Base-by-base conservation (phyloP, 129 eudicot genomes). In the Pulicaria dysenterica region DNA sequence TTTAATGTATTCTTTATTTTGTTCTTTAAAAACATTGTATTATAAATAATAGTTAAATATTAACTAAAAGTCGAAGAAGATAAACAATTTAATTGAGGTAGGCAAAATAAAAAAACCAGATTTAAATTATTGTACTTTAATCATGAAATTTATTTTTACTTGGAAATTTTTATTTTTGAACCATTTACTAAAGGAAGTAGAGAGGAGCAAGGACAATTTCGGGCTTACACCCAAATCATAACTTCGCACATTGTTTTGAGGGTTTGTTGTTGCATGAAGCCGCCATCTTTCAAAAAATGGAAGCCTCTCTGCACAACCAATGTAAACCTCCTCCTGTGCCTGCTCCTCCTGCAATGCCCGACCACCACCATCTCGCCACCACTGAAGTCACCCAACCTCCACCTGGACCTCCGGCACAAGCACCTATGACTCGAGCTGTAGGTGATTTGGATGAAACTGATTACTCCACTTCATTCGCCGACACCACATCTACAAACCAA, bases 401-500 rank as follows among this genome's bases (percentile, higher is more conserved):
- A 46, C 79, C 58, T 0, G 54, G 16, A 73, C 49, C 64, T 79
- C 45, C 61, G 50, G 14, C 50, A 53, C 58, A 72, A 34, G 56
- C 4, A 13, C 0, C 71, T 7, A 3, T 10, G 11, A 58, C 68
- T 48, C 68, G 80, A n/a, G 67, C 31, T 2, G 31, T 70, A 37
- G 83, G 69, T 39, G 97, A 91, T 77, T 81, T 87, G 16, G 91
- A 92, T 70, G 96, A 85, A 66, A 92, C 96, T 4, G 98, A 92
- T 72, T 84, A 82, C 79, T 92, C 96, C 12, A 89, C 92, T 77
- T 92, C 96, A 51, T 89, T 92, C 85, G 98, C 83, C 56, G 92
- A 81, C 81, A 83, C 96, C 39, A 42, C 73, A 64, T 87, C 95
- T 11, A 81, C 81, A 65, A 79, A 78, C 70, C 84, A 80, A 12